Evolutionary conservation across 768 basidiomycete genomes (phyloP), one percentile per base, ranked within the genome.

Genomic region (Dioszegia aurantiaca): DNA sequence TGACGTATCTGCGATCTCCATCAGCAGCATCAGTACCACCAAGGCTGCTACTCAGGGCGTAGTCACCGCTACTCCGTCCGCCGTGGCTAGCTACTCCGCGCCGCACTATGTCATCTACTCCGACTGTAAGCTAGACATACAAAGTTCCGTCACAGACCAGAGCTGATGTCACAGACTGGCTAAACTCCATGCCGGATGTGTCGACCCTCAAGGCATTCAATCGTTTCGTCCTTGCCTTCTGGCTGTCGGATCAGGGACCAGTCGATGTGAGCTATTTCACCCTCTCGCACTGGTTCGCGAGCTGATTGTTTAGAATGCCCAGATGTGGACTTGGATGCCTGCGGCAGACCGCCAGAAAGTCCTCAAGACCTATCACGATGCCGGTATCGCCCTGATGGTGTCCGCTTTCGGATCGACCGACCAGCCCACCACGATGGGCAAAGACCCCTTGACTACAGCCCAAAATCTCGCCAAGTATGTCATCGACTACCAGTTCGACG

Each of bases 381-480:
- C 84, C 6, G 85, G 85, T 1, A 81, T 86, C 69, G 82, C 80
- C 56, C 71, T 86, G 23, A 81, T 85, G 59, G 86, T 87, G 9
- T 85, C 85, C 27, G 83, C 81, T 1, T 87, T 86, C 66, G 85
- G 85, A 30, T 77, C 84, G 0, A 80, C 78, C 40, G 79, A 61
- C 63, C 51, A 51, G 61, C 86, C 86, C 3, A 87, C 86, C 8
- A 79, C 81, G 10, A 75, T 65, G 11, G 80, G 81, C 43, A 83
- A 82, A n/a, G 84, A 88, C 71, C 84, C 87, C 19, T 76, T 83
- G 6, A 76, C 77, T 6, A 82, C 83, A 16, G 87, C 87, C 1
- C 82, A 84, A 60, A 82, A 81, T 1, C 80, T 88, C 72, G 86
- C 86, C 0, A 81, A 81, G 12, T 88, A 80, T 79, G 86, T 87